Evolutionary conservation across 495 filamentous ascomycete species (phyloP), one percentile per base, ranked within the genome.

Genomic region (Aspergillus conjunctus): DNA sequence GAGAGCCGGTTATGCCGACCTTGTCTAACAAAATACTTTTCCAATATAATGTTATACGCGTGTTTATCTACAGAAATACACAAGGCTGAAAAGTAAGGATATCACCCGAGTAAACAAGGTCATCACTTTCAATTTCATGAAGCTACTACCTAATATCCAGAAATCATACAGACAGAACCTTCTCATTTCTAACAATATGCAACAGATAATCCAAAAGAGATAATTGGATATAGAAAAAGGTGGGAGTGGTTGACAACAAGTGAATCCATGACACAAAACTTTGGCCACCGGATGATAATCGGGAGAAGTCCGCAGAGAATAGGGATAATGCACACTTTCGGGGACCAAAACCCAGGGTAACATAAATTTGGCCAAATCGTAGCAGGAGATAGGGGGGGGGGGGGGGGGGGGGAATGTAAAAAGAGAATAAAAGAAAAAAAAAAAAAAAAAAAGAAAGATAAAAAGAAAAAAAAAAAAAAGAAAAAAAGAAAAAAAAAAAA

Each of bases 311-410:
- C 43, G 22, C 17, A 34, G 43, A 37, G 51, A 48, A 60, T 50
- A 61, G 58, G 44, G 30, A 65, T 67, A 66, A 61, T 69, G 66
- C 68, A 68, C 65, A 71, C 31, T 56, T 55, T 66, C 60, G 60
- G 56, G 59, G 63, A 61, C 56, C 62, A 66, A 66, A 57, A 58
- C 61, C 62, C 65, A 64, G 62, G 64, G 63, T 66, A 66, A 67
- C 66, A 64, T 68, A 73, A 75, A 71, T 58, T 64, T 66, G 51
- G 61, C 45, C 59, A 55, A 58, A 62, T 54, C 56, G 59, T 57
- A 39, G 31, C 41, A 53, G 67, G 70, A 63, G 67, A 66, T 65
- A 12, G 61, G 59, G 31, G 48, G 63, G 20, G 37, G 34, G n/a
- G n/a, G n/a, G n/a, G n/a, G n/a, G n/a, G n/a, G n/a, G n/a, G n/a